Conservation (phyloP, 1,139 yeast species). For the Blastobotrys serpentis region DNA sequence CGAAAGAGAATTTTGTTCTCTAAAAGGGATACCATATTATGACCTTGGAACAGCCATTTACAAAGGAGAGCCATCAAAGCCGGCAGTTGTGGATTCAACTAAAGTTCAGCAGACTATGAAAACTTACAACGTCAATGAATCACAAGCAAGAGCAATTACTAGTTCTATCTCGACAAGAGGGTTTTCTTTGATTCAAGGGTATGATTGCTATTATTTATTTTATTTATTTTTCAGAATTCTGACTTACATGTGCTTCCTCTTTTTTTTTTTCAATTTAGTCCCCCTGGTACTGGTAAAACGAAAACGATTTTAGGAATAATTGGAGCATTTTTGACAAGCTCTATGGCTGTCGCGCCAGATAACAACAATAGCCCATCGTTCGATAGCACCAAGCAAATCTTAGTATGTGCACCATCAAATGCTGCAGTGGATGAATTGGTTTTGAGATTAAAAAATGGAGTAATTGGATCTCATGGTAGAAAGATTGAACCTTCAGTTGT, state of each 20-base stretch:
- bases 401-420: slow-evolving; percentile 97
- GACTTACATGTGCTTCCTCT: too few species aligned
- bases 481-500: slow-evolving; percentile 66
- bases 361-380: slow-evolving; percentile 22
- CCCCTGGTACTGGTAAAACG: slow-evolving; percentile 98
- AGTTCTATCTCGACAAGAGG: slow-evolving; percentile 70
- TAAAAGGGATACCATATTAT: slow-evolving; percentile 77
- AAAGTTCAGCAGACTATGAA: slow-evolving; percentile 41
- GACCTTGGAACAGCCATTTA: slow-evolving; percentile 67
- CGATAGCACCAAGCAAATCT: slow-evolving; percentile 50
- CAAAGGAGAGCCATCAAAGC: slow-evolving; percentile 58
- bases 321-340: slow-evolving; percentile 63
- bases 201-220: slow-evolving; percentile 16
- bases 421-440: slow-evolving; percentile 98
- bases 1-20: slow-evolving; percentile 87
- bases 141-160: slow-evolving; percentile 87
- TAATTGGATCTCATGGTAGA: slow-evolving; percentile 55
- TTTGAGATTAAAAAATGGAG: slow-evolving; percentile 76
- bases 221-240: neutral
- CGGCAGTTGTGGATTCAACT: slow-evolving; percentile 44
- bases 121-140: slow-evolving; percentile 66
- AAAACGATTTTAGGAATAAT: slow-evolving; percentile 91
- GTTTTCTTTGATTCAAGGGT: slow-evolving; percentile 87
- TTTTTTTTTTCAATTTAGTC: slow-evolving; percentile 37
- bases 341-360: slow-evolving; percentile 42